phyloP scores from a whole-genome alignment of 106 monocot species.

The Xerophyta viscosa region DNA sequence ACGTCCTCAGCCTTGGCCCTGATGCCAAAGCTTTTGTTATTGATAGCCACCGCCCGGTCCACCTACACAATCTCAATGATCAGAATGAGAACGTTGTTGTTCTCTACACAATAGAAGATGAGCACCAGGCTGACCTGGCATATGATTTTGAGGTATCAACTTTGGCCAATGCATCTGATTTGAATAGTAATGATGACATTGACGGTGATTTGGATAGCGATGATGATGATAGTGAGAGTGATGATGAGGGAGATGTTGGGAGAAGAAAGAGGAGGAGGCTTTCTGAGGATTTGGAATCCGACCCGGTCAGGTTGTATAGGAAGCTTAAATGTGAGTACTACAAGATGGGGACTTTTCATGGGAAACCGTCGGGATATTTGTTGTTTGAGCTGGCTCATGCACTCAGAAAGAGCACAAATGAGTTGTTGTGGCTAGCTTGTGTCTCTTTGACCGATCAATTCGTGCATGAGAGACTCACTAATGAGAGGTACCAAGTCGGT shows the following conservation, averaged over 20 bases:
- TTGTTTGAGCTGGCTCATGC: conserved; percentile 75
- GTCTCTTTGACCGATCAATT: conserved; percentile 89
- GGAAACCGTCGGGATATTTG: conserved; percentile 79
- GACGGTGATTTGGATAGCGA: conserved; percentile 28
- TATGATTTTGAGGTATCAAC: conserved; percentile 74
- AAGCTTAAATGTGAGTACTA: conserved; percentile 80
- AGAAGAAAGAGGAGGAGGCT: conserved; percentile 40
- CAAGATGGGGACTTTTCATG: conserved; percentile 84
- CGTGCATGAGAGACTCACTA: conserved; percentile 78
- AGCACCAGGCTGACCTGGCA: conserved; percentile 60
- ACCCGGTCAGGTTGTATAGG: conserved; percentile 65
- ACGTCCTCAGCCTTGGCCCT: conserved; percentile 30
- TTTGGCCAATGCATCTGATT: conserved; percentile 71
- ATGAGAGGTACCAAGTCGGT: conserved; percentile 70
- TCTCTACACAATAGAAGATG: conserved; percentile 71
- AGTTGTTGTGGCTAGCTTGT: conserved; percentile 85
- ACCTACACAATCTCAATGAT: conserved; percentile 75
- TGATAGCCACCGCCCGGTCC: conserved; percentile 83
- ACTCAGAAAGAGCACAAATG: conserved; percentile 76
- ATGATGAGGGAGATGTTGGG: conserved; percentile 15
- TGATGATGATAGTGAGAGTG: conserved; percentile 26
- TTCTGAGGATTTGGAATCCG: conserved; percentile 33
- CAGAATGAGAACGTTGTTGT: conserved; percentile 58
- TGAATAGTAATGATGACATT: conserved; percentile 63
- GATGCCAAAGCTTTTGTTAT: conserved; percentile 44